phyloP scores from a whole-genome alignment of 306 rosid species.

The Senna siamea region DNA sequence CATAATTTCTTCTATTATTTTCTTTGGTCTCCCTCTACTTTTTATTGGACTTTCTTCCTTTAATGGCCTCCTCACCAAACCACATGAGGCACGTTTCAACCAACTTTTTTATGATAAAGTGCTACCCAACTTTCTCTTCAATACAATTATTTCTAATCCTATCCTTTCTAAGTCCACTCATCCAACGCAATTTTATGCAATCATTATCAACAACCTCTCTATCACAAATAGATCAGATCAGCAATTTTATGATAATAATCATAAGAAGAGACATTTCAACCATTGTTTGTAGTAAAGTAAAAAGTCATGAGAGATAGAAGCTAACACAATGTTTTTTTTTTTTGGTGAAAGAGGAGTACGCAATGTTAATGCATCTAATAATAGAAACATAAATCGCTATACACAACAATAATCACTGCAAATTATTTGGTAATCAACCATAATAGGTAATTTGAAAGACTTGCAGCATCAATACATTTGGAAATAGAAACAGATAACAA shows the following conservation, averaged over 20 bases:
- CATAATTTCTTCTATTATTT: too few species aligned
- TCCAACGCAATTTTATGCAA: too few species aligned
- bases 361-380: neutral
- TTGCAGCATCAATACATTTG: constrained; percentile 20
- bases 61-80: too few species aligned
- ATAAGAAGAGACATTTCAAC: neutral
- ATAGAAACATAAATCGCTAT: neutral
- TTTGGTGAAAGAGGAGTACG: neutral
- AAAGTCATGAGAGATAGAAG: neutral
- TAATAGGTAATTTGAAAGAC: constrained; percentile 12
- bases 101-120: too few species aligned
- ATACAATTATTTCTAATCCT: too few species aligned
- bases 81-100: too few species aligned
- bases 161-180: too few species aligned
- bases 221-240: constrained; percentile 18
- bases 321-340: too few species aligned
- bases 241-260: neutral
- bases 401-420: constrained; percentile 8
- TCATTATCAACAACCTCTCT: constrained; percentile 19
- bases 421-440: constrained; percentile 6
- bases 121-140: too few species aligned
- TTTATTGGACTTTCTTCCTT: too few species aligned
- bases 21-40: too few species aligned
- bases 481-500: neutral
- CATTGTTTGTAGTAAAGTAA: neutral